Conservation (phyloP, 371 early-diverging fungal genomes). For the Apophysomyces ossiformis region DNA sequence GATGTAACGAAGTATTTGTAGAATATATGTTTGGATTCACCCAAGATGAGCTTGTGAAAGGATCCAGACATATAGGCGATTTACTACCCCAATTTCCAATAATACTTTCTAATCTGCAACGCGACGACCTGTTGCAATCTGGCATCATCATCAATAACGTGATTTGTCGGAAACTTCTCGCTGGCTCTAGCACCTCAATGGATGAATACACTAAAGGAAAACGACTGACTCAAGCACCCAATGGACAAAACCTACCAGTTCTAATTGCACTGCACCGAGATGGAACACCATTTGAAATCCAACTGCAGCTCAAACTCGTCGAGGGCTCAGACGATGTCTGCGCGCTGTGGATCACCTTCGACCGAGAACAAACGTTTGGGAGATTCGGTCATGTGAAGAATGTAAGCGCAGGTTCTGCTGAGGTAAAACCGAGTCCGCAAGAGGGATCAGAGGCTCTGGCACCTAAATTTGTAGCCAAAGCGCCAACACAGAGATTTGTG, state of each 20-base stretch:
- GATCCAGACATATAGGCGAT: conserved; percentile 49
- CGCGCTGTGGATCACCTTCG: conserved; percentile 75
- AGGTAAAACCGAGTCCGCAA: conserved; percentile 24
- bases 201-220: conserved; percentile 14
- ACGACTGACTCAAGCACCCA: conserved; percentile 36
- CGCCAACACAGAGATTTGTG: conserved; percentile 4
- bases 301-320: conserved; percentile 66
- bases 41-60: conserved; percentile 55
- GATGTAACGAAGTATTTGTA: conserved; percentile 68
- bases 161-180: conserved; percentile 38
- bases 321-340: conserved; percentile 56
- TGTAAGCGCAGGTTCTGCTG: not conserved
- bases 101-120: conserved; percentile 46
- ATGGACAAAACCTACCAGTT: conserved; percentile 50
- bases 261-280: conserved; percentile 70
- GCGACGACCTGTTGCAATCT: conserved; percentile 38
- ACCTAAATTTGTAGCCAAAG: conserved; percentile 13
- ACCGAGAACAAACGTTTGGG: conserved; percentile 61
- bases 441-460: conserved; percentile 25
- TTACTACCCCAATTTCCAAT: conserved; percentile 67
- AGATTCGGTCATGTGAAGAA: conserved; percentile 35
- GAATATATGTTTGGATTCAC: conserved; percentile 72
- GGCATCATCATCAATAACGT: conserved; percentile 45
- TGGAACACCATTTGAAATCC: conserved; percentile 62
- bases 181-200: conserved; percentile 16